Conservation (phyloP, 257 asterid species). For the Plantago major region DNA sequence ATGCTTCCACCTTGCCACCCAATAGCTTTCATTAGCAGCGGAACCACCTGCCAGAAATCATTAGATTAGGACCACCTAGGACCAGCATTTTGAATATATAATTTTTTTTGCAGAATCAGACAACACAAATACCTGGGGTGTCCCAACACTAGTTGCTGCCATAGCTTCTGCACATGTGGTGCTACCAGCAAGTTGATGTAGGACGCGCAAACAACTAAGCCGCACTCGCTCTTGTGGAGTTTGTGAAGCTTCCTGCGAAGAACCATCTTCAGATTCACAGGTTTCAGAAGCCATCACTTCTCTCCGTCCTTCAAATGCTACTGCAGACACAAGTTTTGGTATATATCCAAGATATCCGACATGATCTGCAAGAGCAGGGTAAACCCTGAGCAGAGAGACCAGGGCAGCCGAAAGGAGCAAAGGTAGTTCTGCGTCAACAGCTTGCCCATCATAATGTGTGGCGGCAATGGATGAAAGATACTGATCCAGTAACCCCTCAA, state of each 20-base stretch:
- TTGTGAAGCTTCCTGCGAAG: slow-evolving; percentile 49
- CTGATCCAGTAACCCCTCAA: slow-evolving; percentile 93
- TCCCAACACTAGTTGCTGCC: slow-evolving; percentile 99
- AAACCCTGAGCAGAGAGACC: slow-evolving; percentile 87
- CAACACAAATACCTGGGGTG: slow-evolving; percentile 67
- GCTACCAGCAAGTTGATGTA: slow-evolving; percentile 98
- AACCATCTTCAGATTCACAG: slow-evolving; percentile 56
- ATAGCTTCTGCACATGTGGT: slow-evolving; percentile 98
- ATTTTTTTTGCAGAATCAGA: slow-evolving; percentile 7
- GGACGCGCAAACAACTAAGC: slow-evolving; percentile 93
- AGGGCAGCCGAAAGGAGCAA: slow-evolving; percentile 94
- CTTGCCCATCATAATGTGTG: slow-evolving; percentile 67
- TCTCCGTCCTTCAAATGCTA: slow-evolving; percentile 91
- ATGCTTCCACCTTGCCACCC: slow-evolving; percentile 99
- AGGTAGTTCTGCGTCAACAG: slow-evolving; percentile 92
- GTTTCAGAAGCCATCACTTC: slow-evolving; percentile 80
- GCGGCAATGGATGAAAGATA: slow-evolving; percentile 90
- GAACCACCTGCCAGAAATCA: slow-evolving; percentile 72
- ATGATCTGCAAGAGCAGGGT: slow-evolving; percentile 99
- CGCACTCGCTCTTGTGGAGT: slow-evolving; percentile 93
- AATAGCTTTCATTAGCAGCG: slow-evolving; percentile 95
- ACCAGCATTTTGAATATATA: slow-evolving; percentile 3
- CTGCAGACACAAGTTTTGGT: slow-evolving; percentile 93
- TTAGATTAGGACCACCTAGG: slow-evolving; percentile 20
- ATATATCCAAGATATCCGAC: slow-evolving; percentile 97